Percentiles rank a stretch among this genome's conserved stretches.
Evolutionary conservation across 768 basidiomycete genomes (phyloP).

Genomic region (Lepiota venenata): DNA sequence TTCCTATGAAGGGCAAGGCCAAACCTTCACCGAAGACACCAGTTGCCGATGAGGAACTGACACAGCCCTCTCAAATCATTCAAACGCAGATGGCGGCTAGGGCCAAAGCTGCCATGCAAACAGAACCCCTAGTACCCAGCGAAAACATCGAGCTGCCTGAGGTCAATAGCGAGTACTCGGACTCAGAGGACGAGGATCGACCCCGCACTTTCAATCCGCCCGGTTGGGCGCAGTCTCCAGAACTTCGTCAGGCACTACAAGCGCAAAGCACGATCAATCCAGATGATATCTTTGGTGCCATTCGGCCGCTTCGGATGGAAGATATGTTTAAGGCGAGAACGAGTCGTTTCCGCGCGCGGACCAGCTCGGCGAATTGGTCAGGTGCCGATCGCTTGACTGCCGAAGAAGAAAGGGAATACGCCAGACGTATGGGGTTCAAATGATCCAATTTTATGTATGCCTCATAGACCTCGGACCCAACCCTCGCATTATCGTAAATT

Average conservation of each 20-base stretch:
- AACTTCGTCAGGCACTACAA: slow-evolving; percentile 73
- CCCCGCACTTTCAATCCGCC: slow-evolving; percentile 72
- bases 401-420: slow-evolving; percentile 87
- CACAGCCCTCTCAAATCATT: slow-evolving; percentile 59
- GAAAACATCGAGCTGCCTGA: slow-evolving; percentile 92
- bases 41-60: slow-evolving; percentile 46
- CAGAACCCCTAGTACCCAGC: slow-evolving; percentile 50
- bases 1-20: slow-evolving; percentile 43
- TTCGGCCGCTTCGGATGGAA: slow-evolving; percentile 86
- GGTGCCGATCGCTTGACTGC: slow-evolving; percentile 85
- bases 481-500: background rate
- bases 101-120: slow-evolving; percentile 54
- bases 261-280: slow-evolving; percentile 86
- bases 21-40: slow-evolving; percentile 34
- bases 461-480: background rate
- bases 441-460: slow-evolving; percentile 16
- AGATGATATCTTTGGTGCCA: slow-evolving; percentile 88
- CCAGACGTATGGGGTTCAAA: slow-evolving; percentile 84
- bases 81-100: slow-evolving; percentile 73
- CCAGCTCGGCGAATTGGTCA: slow-evolving; percentile 95
- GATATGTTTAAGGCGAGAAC: slow-evolving; percentile 82
- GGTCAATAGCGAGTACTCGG: slow-evolving; percentile 95
- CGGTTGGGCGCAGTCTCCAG: slow-evolving; percentile 90
- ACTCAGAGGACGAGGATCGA: slow-evolving; percentile 89
- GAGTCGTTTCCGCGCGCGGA: slow-evolving; percentile 82